These are phyloP conservation scores for Orobanche coerulescens DNA, from an alignment of 257 asterid species.

Conservation along the genomic window DNA sequence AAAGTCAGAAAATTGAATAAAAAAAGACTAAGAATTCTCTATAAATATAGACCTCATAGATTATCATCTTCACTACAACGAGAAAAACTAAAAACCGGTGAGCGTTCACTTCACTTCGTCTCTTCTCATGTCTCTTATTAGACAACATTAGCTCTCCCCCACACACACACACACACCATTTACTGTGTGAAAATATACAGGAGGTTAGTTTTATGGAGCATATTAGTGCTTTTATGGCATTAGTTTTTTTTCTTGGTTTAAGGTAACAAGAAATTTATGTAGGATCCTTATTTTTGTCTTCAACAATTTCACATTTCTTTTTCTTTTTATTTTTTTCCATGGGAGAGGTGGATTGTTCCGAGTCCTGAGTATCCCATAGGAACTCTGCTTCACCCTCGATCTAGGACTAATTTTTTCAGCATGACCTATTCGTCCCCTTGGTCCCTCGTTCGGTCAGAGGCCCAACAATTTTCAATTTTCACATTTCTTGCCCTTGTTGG, in stretches of 20 bases:
- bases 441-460: no score
- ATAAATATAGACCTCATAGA: neutral
- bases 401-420: no score
- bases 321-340: no score
- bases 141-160: neutral
- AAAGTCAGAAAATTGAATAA: slow-evolving; percentile 23
- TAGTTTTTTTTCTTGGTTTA: slow-evolving; percentile 17
- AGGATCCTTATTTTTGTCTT: slow-evolving; percentile 14
- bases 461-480: no score
- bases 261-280: slow-evolving; percentile 6
- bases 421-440: no score
- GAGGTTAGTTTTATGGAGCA: slow-evolving; percentile 6
- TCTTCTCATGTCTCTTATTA: slow-evolving; percentile 11
- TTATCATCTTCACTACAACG: slow-evolving; percentile 14
- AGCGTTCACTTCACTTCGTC: slow-evolving; percentile 18
- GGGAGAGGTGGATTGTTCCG: no score
- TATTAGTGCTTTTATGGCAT: neutral
- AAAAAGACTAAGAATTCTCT: neutral
- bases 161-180: neutral
- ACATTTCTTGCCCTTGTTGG: neutral
- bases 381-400: no score
- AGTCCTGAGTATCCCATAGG: no score
- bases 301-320: neutral
- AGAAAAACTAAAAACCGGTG: slow-evolving; percentile 21
- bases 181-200: neutral